These are phyloP conservation scores for Periconia macrospinosa DNA, from an alignment of 2,329 filamentous ascomycete species.

Conservation along the genomic window DNA sequence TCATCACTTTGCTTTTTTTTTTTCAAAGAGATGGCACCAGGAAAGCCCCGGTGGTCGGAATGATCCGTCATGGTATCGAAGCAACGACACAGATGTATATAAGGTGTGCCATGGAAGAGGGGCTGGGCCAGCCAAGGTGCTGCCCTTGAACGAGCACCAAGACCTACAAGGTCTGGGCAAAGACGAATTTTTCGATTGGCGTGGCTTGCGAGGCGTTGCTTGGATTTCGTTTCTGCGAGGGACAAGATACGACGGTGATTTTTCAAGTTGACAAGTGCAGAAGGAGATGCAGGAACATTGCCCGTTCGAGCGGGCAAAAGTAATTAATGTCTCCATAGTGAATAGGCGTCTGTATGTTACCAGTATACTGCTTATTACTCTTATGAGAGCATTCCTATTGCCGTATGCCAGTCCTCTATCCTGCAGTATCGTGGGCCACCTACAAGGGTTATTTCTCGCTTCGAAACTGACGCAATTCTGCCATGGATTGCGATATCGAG, in stretches of 20 bases:
- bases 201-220: constrained; percentile 20
- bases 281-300: neutral
- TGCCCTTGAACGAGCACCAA: constrained; percentile 17
- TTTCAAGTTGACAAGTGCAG: neutral
- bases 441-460: neutral
- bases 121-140: constrained; percentile 4
- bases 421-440: too few relatives aligned
- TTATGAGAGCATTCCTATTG: too few relatives aligned
- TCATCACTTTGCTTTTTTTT: neutral
- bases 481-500: constrained; percentile 22
- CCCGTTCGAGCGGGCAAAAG: too few relatives aligned
- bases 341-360: too few relatives aligned
- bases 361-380: too few relatives aligned
- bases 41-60: neutral
- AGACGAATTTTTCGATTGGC: constrained; percentile 8
- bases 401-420: too few relatives aligned
- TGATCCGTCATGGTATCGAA: neutral
- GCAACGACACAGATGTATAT: neutral
- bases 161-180: constrained; percentile 35
- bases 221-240: neutral
- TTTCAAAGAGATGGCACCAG: neutral
- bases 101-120: neutral
- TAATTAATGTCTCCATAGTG: too few relatives aligned
- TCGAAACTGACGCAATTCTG: constrained; percentile 19
- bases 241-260: neutral